Evolutionary conservation across 2,329 filamentous ascomycete species (phyloP), one percentile per base, ranked within the genome.

Genomic region (Plenodomus lindquistii): DNA sequence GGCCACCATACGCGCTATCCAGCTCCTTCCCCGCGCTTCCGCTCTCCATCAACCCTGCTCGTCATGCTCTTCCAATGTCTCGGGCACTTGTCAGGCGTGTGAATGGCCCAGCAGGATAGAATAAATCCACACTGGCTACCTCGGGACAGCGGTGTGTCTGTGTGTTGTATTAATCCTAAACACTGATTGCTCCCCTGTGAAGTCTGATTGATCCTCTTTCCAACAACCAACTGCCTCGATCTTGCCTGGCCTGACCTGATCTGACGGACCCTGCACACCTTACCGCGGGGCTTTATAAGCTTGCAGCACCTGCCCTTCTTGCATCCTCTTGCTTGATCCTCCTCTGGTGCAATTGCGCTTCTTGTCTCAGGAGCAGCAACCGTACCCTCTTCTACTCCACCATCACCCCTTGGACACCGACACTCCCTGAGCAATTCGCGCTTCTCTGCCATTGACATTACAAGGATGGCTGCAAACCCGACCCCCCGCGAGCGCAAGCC

Each of bases 401-500:
- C 62, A 41, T 61, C 61, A 19, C 60, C 60, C 48, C 60, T 62
- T 46, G 46, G 47, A n/a, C 57, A 61, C 34, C 47, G 47, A 46
- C 60, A 54, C 53, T 63, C 58, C 27, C 59, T 55, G 24, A 57
- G 50, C 55, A 66, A 62, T 16, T 59, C 56, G 39, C 44, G 38
- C 42, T 62, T 65, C 50, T 53, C 54, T 38, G 53, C 63, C 55
- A 65, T 69, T 62, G 62, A 65, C 41, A 61, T 60, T 22, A 48
- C 57, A 50, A 67, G 50, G 36, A 71, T 71, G 68, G 63, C 66
- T 43, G 42, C 63, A n/a, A 54, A 46, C 22, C 50, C 72, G 11
- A 51, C 73, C n/a, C 75, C 77, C 35, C 83, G 90, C 58, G 86
- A 96, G 80, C 87, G 92, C 62, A 88, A 84, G 60, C 91, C 89